Percentiles rank a stretch among this genome's conserved stretches.
Evolutionary conservation across 768 basidiomycete genomes (phyloP).

Genomic region (Calocera cornea): DNA sequence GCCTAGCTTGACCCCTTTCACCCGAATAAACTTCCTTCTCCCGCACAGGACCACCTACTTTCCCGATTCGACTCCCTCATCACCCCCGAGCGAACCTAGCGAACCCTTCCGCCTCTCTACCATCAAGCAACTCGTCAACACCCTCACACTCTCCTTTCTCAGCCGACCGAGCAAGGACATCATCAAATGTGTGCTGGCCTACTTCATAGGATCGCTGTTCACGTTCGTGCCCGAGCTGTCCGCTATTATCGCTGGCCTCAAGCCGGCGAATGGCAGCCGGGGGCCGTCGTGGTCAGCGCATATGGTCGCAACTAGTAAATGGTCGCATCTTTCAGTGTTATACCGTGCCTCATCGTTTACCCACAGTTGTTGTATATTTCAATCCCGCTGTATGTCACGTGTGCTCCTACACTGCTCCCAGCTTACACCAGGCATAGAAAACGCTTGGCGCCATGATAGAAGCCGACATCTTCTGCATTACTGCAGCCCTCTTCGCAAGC

Average conservation of each 20-base stretch:
- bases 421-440: conserved; percentile 28
- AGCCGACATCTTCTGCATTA: conserved; percentile 66
- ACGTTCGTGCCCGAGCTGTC: conserved; percentile 75
- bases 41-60: neutral
- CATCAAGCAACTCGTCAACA: conserved; percentile 18
- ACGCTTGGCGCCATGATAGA: conserved; percentile 88
- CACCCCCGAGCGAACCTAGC: neutral
- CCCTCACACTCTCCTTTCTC: neutral
- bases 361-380: conserved; percentile 61
- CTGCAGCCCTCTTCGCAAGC: conserved; percentile 55
- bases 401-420: neutral
- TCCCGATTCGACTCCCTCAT: neutral
- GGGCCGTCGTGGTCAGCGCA: conserved; percentile 70
- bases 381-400: conserved; percentile 51
- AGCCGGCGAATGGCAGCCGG: conserved; percentile 36
- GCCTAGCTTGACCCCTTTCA: neutral
- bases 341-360: neutral
- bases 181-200: conserved; percentile 83
- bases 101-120: conserved; percentile 31
- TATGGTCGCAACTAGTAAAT: conserved; percentile 83
- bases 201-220: conserved; percentile 81
- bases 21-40: neutral
- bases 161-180: conserved; percentile 30
- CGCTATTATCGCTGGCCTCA: conserved; percentile 47
- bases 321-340: conserved; percentile 22